Evolutionary conservation across 2,329 filamentous ascomycete species (phyloP), one percentile per base, ranked within the genome.

Genomic region (Incumbomyces delicatus): DNA sequence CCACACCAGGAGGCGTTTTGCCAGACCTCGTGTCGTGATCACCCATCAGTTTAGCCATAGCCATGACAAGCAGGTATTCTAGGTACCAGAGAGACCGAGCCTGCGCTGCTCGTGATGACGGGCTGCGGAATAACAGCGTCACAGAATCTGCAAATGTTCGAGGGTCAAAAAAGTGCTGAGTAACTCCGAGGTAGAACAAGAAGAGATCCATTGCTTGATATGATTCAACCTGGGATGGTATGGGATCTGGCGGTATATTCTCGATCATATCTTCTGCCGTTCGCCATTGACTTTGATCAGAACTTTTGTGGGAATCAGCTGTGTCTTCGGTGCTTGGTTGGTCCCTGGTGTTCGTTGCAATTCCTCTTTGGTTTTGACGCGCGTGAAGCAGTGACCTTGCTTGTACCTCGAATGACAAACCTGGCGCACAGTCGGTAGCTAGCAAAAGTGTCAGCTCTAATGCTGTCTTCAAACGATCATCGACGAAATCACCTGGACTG

Each of bases 21-120:
- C 38, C 43, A 6, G 50, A 47, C 14, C 54, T 53, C 31, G 50
- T n/a, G 34, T 53, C 47, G 2, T 53, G 52, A 37, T 57, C 54
- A 27, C 22, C 22, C 46, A 57, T 57, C 2, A 57, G 50, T 30
- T 54, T 57, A 12, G 52, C 54, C 55, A 57, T 57, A 11, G 54
- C 55, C 55, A 57, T 57, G n/a, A 57, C 55, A 6, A 57, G 47
- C 6, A 57, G 50, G 41, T 57, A 57, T 41, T 57, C 51, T 2
- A 53, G 50, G 20, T 51, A 57, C 55, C 55, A 57, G 6, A 41
- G 44, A 1, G 50, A 49, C n/a, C 13, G 27, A 34, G 48, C 50
- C 18, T 55, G 51, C 5, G 41, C 16, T 30, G 55, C 40, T 12
- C 41, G 47, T 1, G 33, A 14, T 17, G n/a, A 4, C 6, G 33